These are phyloP conservation scores for Choanephora cucurbitarum DNA, from an alignment of 371 early-diverging fungal species.

Conservation along the genomic window DNA sequence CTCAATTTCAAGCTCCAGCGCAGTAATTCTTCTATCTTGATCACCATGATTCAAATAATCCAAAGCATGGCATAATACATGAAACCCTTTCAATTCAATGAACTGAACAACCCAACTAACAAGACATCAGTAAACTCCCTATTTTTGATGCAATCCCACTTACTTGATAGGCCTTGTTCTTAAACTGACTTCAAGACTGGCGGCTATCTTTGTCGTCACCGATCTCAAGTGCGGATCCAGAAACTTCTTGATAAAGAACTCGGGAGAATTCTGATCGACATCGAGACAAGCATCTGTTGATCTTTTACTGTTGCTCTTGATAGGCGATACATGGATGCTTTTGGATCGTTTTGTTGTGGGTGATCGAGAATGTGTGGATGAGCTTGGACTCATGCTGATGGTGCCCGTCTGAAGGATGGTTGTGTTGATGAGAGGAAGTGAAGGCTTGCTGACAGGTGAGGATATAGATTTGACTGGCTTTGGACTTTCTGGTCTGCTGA, in stretches of 20 bases:
- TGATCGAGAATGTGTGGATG: slow-evolving; percentile 3
- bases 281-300: slow-evolving; percentile 10
- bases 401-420: background rate
- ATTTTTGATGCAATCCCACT: too few species aligned
- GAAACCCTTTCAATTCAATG: slow-evolving; percentile 68
- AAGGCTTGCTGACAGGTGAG: slow-evolving; percentile 10
- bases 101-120: slow-evolving; percentile 54
- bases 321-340: slow-evolving; percentile 7
- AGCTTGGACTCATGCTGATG: background rate
- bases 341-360: background rate
- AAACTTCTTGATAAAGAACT: slow-evolving; percentile 46
- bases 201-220: slow-evolving; percentile 38
- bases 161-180: slow-evolving; percentile 51
- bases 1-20: slow-evolving; percentile 71
- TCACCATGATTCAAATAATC: slow-evolving; percentile 48
- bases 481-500: background rate
- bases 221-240: slow-evolving; percentile 41
- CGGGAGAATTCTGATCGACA: slow-evolving; percentile 39
- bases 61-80: slow-evolving; percentile 60
- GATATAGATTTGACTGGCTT: slow-evolving; percentile 17
- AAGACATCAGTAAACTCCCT: too few species aligned
- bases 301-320: background rate
- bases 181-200: slow-evolving; percentile 47
- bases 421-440: slow-evolving; percentile 5
- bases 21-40: slow-evolving; percentile 51